phyloP scores from a whole-genome alignment of 1,284 basidiomycete species.

The Ustilago hordei region DNA sequence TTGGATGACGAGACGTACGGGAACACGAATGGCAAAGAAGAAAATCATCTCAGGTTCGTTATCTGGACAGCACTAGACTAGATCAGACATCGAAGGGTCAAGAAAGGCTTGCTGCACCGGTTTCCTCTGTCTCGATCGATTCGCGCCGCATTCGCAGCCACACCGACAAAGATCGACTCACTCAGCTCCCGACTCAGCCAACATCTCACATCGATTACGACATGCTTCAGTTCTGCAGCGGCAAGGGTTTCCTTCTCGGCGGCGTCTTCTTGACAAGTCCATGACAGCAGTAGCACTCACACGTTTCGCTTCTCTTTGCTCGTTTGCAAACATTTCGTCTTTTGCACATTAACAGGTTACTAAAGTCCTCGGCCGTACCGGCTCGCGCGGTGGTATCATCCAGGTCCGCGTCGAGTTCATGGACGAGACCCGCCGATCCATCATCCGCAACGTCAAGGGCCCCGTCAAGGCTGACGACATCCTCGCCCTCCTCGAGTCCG shows the following conservation, averaged over 20 bases:
- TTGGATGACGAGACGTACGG: no score
- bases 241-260: neutral
- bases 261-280: neutral
- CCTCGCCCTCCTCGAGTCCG: constrained; percentile 95
- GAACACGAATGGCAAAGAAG: no score
- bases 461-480: constrained; percentile 97
- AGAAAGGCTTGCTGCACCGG: no score
- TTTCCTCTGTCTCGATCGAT: no score
- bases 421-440: constrained; percentile 94
- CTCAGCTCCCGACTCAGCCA: neutral
- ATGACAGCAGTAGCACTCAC: constrained; percentile 25
- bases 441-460: constrained; percentile 99
- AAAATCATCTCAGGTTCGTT: no score
- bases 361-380: constrained; percentile 97
- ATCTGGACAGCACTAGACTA: no score
- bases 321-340: neutral
- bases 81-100: no score
- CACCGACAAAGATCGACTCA: neutral
- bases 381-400: constrained; percentile 98
- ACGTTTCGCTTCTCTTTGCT: neutral
- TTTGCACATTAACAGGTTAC: constrained; percentile 58
- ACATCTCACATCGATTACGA: neutral
- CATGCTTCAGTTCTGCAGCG: constrained; percentile 9
- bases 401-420: constrained; percentile 99
- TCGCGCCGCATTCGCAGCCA: neutral